Conservation (phyloP, 495 filamentous ascomycete genomes). For the Symbiotaphrina buchneri region DNA sequence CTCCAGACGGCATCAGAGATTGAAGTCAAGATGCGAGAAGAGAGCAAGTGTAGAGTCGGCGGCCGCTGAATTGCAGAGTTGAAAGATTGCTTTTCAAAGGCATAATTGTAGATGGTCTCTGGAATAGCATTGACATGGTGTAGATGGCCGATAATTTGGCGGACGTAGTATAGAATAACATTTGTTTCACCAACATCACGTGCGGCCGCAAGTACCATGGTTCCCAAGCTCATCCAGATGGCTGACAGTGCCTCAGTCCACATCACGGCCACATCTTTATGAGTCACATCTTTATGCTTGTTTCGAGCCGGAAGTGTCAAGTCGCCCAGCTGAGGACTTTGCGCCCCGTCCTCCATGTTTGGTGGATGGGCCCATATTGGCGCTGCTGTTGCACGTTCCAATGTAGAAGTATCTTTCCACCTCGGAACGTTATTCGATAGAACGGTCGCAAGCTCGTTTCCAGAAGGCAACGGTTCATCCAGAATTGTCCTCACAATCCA, state of each 20-base stretch:
- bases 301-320: no score
- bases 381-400: conserved; percentile 4
- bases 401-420: background rate
- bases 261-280: no score
- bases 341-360: conserved; percentile 4
- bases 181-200: conserved; percentile 15
- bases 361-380: background rate
- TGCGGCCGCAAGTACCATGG: conserved; percentile 27
- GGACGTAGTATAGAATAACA: conserved; percentile 30
- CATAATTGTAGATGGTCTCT: conserved; percentile 31
- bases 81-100: conserved; percentile 5
- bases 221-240: conserved; percentile 27
- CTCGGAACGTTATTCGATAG: background rate
- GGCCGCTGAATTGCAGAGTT: conserved; percentile 23
- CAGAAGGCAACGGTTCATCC: no score
- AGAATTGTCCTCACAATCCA: conserved; percentile 14
- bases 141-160: conserved; percentile 32
- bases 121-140: conserved; percentile 34
- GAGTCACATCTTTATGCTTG: no score
- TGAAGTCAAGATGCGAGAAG: conserved; percentile 32
- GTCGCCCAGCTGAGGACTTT: no score
- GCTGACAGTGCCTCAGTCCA: conserved; percentile 19
- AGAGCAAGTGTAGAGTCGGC: conserved; percentile 31
- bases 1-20: conserved; percentile 39
- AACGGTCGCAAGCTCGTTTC: no score